Percentiles rank a stretch among this genome's conserved stretches.
Conservation (phyloP, 2,329 filamentous ascomycete species). For the Sporothrix protearum region DNA sequence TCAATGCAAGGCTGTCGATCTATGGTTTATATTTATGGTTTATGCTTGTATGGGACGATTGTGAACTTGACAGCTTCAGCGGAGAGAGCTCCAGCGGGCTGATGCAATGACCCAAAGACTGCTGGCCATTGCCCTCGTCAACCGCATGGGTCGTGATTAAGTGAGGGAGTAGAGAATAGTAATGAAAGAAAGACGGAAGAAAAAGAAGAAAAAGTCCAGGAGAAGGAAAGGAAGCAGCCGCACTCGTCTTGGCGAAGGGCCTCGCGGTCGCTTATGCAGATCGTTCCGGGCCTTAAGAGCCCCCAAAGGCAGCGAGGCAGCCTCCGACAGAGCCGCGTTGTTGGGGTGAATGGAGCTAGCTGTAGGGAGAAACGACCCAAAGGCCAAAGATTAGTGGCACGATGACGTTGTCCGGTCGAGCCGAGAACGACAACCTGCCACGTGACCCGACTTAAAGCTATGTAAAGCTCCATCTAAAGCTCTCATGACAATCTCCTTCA, state of each 20-base stretch:
- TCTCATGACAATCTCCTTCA: no score
- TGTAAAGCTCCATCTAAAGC: background rate
- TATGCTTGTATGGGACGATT: no score
- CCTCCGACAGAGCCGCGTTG: background rate
- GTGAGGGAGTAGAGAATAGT: no score
- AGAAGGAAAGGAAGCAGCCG: background rate
- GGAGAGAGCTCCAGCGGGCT: background rate
- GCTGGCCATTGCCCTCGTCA: background rate
- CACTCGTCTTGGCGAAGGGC: background rate
- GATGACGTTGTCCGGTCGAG: constrained; percentile 6
- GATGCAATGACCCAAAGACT: background rate
- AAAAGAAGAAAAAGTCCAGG: background rate
- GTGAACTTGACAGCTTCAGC: background rate
- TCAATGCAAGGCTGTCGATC: background rate
- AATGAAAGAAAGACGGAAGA: background rate
- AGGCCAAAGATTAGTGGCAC: background rate
- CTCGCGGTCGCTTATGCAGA: background rate
- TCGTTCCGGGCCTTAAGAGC: background rate
- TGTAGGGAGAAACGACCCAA: background rate
- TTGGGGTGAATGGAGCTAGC: background rate
- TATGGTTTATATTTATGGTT: no score
- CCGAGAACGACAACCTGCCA: background rate
- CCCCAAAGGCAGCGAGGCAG: background rate
- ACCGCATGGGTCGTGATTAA: background rate
- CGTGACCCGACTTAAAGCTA: background rate